Percentiles rank a stretch among this genome's conserved stretches.
Conservation (phyloP, 139 green algal genomes). For the Tetraselmis striata region DNA sequence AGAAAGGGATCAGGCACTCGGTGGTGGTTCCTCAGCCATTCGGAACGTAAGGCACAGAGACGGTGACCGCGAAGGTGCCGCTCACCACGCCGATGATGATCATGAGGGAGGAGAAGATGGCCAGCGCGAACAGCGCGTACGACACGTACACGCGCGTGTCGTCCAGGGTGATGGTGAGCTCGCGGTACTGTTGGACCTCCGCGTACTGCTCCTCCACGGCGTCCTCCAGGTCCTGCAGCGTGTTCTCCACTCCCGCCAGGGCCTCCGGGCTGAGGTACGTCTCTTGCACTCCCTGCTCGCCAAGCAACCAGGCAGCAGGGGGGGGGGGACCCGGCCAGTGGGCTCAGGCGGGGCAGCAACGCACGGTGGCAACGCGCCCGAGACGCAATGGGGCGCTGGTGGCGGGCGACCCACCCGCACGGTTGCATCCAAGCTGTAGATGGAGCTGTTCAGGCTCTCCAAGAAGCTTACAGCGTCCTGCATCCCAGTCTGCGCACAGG, state of each 20-base stretch:
- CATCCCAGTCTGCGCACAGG: neutral
- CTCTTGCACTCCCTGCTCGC: neutral
- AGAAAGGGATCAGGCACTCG: no score
- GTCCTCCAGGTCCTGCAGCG: neutral
- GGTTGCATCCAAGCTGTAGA: neutral
- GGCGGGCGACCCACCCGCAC: no score
- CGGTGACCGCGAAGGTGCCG: no score
- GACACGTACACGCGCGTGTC: neutral
- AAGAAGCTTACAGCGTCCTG: neutral
- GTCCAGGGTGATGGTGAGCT: neutral
- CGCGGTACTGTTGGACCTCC: neutral
- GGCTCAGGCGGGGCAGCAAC: no score
- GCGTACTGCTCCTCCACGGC: neutral
- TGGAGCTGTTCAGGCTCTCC: neutral
- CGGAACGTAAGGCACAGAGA: no score
- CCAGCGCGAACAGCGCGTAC: neutral
- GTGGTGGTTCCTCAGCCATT: no score
- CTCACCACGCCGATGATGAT: neutral
- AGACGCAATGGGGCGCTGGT: no score
- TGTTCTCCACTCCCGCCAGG: neutral
- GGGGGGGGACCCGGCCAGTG: no score
- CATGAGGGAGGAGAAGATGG: neutral
- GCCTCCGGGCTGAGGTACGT: neutral
- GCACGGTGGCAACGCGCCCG: no score
- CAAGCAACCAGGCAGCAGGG: no score